Base-by-base conservation (phyloP, 305 asterid genomes). In the Euphrasia arctica region DNA sequence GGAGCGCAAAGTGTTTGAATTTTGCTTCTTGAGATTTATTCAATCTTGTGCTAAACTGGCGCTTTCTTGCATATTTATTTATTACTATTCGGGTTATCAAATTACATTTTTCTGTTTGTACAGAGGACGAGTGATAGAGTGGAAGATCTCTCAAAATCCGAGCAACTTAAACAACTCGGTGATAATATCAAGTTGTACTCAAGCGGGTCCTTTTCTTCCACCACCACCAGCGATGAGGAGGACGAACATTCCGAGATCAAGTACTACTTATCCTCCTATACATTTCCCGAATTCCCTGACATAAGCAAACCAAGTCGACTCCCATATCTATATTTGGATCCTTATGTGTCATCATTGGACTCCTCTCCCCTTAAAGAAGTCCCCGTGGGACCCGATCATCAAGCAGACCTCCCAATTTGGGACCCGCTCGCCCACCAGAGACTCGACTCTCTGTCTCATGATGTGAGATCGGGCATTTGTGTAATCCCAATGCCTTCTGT, bases 361-460 rank as follows among this genome's bases (percentile, higher is more conserved):
- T 18, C 45, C 50, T 67, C 83, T 67, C 87, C 85, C 31, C 64
- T 77, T 63, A 88, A 78, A 76, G 81, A 71, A 60, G 73, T 82
- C 61, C 96, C 91, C 1, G 14, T 88, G 58, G 96, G 95, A 52
- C 80, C 75, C 14, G 78, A 77, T 50, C 49, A 75, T 75, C 91
- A 88, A 76, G 95, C 83, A 28, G 84, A 88, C 58, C 43, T 88
- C 14, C 95, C 93, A 27, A 66, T 52, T 9, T 86, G 89, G 89
- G 66, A 73, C 13, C 72, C 75, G 29, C 63, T 32, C 13, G 48
- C 69, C 27, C 12, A 45, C 18, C 50, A 11, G 58, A 73, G 72
- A 49, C 22, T 18, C 22, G 50, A 75, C 22, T 11, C 57, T 61
- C 41, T 59, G 48, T 61, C 36, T 32, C 54, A 4, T 9, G 7